phyloP scores from a whole-genome alignment of 2,329 filamentous ascomycete species.

The Sclerotinia spermophila region DNA sequence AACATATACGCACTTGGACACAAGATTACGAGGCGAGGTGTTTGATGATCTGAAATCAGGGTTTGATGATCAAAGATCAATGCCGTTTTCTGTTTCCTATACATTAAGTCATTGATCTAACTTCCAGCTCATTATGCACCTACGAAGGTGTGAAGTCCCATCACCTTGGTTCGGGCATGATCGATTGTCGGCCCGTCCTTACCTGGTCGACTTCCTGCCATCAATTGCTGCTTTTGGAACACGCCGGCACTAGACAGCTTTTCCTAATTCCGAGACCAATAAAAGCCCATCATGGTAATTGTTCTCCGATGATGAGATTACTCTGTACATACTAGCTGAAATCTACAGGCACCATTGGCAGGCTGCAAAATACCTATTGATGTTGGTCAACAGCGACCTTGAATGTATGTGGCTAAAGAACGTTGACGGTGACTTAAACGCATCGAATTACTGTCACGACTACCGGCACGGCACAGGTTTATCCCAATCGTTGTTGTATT shows the following conservation, averaged over 20 bases:
- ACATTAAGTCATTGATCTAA: background rate
- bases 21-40: background rate
- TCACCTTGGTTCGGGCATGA: slow-evolving; percentile 16
- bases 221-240: slow-evolving; percentile 2
- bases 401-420: background rate
- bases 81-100: background rate
- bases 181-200: slow-evolving; percentile 12
- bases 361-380: background rate
- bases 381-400: background rate
- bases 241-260: background rate
- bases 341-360: background rate
- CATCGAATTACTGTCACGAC: background rate
- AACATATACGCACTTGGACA: background rate
- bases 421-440: background rate
- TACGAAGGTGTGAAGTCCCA: slow-evolving; percentile 7
- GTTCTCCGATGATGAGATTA: background rate
- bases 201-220: slow-evolving; percentile 12
- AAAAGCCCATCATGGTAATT: background rate
- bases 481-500: background rate
- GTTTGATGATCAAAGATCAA: background rate
- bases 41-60: background rate
- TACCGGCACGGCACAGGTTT: background rate
- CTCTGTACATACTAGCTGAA: background rate
- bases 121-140: background rate
- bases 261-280: background rate